Percentiles rank a stretch among this genome's conserved stretches.
Evolutionary conservation across 208 protist genomes (phyloP).

Genomic region (Histomonas meleagridis): DNA sequence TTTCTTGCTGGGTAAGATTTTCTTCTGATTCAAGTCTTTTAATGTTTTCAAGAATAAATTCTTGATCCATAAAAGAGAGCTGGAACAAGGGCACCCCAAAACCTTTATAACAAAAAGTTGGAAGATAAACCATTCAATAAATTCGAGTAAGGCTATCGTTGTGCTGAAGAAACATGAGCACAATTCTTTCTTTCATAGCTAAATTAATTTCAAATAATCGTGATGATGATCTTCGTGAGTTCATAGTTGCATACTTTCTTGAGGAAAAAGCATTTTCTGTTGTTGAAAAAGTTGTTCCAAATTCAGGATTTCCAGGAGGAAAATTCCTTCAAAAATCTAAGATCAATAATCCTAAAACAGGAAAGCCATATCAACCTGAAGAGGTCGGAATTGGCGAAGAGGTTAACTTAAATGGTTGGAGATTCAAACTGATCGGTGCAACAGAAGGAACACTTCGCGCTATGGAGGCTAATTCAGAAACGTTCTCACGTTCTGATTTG

Average conservation of each 20-base stretch:
- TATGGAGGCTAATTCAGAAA: constrained; percentile 19
- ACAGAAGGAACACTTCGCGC: neutral
- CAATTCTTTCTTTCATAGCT: neutral
- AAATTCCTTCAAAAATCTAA: neutral
- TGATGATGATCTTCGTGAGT: neutral
- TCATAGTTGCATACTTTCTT: neutral
- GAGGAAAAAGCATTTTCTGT: neutral
- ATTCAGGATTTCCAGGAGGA: neutral
- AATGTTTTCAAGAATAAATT: no score
- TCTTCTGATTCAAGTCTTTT: neutral
- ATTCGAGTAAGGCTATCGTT: no score
- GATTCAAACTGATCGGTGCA: neutral
- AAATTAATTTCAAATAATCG: neutral
- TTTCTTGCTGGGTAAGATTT: neutral
- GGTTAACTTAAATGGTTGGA: neutral
- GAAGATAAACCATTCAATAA: no score
- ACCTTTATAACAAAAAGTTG: no score
- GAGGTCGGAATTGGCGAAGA: neutral
- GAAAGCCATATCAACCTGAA: neutral
- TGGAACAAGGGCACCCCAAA: no score
- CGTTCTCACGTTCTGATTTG: neutral
- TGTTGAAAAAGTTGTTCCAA: constrained; percentile 20
- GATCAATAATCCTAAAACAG: neutral
- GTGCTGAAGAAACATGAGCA: no score
- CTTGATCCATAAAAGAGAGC: no score